Conservation (phyloP, 2,329 filamentous ascomycete genomes). For the Botryotinia convoluta region DNA sequence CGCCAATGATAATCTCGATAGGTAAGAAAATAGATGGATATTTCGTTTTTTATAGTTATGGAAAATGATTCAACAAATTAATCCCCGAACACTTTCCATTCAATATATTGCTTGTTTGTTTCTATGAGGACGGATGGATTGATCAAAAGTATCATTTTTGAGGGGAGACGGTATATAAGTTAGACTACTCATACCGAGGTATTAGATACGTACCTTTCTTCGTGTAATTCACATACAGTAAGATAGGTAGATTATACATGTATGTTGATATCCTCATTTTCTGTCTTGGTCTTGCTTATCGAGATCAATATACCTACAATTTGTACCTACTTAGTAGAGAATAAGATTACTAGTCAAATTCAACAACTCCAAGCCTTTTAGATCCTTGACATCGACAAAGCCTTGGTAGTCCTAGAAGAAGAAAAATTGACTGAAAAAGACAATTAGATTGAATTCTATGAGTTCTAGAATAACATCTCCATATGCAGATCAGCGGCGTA, state of each 20-base stretch:
- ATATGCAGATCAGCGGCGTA: not conserved
- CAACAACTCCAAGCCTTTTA: not conserved
- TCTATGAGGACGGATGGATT: not conserved
- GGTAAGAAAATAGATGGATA: conserved; percentile 4
- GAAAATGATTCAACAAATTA: not conserved
- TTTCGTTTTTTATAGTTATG: not conserved
- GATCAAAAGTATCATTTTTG: not conserved
- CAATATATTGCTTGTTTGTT: not conserved
- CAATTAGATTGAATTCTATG: not conserved
- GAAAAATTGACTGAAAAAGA: not conserved
- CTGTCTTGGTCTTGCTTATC: not conserved
- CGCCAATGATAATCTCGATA: conserved; percentile 12
- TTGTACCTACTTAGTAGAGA: not conserved
- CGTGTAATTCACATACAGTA: not conserved
- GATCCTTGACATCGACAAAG: not conserved
- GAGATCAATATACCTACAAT: not conserved
- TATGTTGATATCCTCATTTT: not conserved
- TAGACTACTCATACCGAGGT: not conserved
- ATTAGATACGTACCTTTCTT: not conserved
- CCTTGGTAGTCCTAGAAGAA: not conserved
- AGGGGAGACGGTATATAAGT: not conserved
- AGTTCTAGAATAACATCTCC: not conserved
- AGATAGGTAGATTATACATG: not conserved
- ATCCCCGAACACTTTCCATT: not conserved
- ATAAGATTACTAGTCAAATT: not conserved